phyloP scores from a whole-genome alignment of 2,329 filamentous ascomycete species.

The Arthrinium phaeospermum region DNA sequence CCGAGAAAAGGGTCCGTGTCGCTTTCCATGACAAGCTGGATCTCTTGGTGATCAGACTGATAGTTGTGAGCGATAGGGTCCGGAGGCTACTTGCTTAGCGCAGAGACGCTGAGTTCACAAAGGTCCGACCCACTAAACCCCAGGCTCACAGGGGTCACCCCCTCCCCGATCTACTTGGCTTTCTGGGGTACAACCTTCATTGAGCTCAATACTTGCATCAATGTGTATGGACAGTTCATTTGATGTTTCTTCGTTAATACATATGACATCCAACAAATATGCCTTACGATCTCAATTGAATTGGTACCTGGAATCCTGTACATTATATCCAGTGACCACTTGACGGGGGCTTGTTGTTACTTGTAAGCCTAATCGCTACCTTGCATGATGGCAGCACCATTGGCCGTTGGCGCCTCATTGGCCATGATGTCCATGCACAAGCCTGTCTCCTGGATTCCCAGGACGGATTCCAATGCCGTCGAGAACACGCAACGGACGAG shows the following conservation, averaged over 20 bases:
- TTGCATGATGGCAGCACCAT: background rate
- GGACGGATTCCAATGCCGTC: background rate
- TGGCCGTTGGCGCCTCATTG: background rate
- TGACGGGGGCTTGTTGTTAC: background rate
- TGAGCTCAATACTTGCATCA: background rate
- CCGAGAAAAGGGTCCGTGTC: background rate
- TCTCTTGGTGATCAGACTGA: background rate
- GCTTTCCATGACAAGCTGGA: background rate
- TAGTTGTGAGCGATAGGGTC: background rate
- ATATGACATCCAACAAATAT: background rate
- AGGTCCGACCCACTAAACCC: slow-evolving; percentile 4
- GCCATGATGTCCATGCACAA: slow-evolving; percentile 19
- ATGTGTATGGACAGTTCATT: background rate
- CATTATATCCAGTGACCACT: background rate
- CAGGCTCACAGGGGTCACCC: background rate
- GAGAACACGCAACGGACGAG: slow-evolving; percentile 18
- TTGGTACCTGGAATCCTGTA: background rate
- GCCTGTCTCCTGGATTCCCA: slow-evolving; percentile 20
- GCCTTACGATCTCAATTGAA: background rate
- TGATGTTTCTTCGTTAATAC: background rate
- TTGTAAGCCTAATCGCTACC: background rate
- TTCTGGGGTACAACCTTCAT: background rate
- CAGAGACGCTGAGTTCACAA: background rate
- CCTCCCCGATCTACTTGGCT: background rate
- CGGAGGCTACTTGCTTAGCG: background rate